Percentiles rank a stretch among this genome's conserved stretches.
phyloP scores from a whole-genome alignment of 1,284 basidiomycete species.

The Rhodotorula sp. region DNA sequence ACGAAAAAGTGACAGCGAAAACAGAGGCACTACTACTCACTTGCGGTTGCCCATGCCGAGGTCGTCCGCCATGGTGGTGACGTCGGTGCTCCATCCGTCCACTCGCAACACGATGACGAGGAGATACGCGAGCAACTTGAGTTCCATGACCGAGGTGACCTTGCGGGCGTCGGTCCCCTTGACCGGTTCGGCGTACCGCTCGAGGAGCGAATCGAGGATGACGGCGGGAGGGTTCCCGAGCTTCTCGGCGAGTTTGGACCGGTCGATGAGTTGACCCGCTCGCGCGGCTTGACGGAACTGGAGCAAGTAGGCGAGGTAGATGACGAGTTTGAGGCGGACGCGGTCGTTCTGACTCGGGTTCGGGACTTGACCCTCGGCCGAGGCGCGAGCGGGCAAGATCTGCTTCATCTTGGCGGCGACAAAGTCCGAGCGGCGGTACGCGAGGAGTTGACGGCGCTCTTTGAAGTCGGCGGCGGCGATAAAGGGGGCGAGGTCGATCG shows the following conservation, averaged over 20 bases:
- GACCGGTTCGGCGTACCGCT: constrained; percentile 69
- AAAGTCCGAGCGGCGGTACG: constrained; percentile 66
- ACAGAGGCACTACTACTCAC: constrained; percentile 52
- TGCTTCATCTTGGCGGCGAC: constrained; percentile 60
- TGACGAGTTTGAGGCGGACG: constrained; percentile 33
- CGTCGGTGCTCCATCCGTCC: constrained; percentile 71
- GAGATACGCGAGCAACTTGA: constrained; percentile 70
- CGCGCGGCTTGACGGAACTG: constrained; percentile 59
- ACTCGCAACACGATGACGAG: constrained; percentile 74
- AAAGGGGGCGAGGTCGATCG: constrained; percentile 55
- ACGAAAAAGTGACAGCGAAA: too few species aligned
- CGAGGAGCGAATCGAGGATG: constrained; percentile 70
- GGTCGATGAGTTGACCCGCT: constrained; percentile 40
- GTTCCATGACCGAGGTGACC: constrained; percentile 67
- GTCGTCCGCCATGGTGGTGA: constrained; percentile 66
- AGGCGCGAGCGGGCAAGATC: constrained; percentile 21
- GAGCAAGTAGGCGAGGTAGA: constrained; percentile 75
- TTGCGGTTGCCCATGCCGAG: constrained; percentile 62
- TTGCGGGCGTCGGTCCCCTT: constrained; percentile 55
- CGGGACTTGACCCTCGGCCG: constrained; percentile 43
- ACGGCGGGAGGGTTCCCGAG: constrained; percentile 54
- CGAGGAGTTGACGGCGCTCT: constrained; percentile 60
- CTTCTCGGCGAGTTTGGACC: constrained; percentile 55
- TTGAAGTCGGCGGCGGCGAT: constrained; percentile 55
- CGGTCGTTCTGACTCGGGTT: constrained; percentile 20